phyloP scores from a whole-genome alignment of 1,139 yeast genomes.

The Casaregolazyma lundiana region DNA sequence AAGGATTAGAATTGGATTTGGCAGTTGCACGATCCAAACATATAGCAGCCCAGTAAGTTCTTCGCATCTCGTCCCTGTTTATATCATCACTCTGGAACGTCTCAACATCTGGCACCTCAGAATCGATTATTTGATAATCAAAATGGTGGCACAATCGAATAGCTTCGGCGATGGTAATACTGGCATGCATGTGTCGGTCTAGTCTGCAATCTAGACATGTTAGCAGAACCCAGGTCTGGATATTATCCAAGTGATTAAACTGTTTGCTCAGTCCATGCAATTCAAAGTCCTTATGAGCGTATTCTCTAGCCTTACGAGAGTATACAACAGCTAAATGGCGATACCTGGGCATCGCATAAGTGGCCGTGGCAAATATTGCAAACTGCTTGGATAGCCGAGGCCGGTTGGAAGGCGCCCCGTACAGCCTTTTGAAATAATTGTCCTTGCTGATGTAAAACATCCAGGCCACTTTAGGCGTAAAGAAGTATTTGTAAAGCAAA shows the following conservation, averaged over 20 bases:
- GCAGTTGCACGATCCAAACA: background rate
- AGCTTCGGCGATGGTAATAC: background rate
- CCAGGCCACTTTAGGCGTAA: background rate
- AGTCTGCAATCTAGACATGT: background rate
- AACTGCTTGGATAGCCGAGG: slow-evolving; percentile 1
- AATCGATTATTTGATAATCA: background rate
- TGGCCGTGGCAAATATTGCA: background rate
- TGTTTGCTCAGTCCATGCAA: background rate
- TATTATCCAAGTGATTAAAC: slow-evolving; percentile 3
- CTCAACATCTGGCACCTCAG: background rate
- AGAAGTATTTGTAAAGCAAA: background rate
- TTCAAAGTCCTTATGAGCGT: background rate
- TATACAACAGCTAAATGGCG: background rate
- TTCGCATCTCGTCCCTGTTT: slow-evolving; percentile 2
- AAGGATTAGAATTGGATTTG: background rate
- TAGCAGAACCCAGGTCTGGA: slow-evolving; percentile 3
- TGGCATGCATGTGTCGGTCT: background rate
- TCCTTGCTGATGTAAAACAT: background rate
- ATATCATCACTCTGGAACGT: background rate
- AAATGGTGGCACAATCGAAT: background rate
- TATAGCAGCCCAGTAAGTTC: background rate
- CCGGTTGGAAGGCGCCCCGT: background rate
- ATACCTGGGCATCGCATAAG: background rate
- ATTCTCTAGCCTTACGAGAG: background rate
- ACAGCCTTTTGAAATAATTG: background rate